Evolutionary conservation across 177 flowering plant species (phyloP), one percentile per base, ranked within the genome.

Genomic region (Tripterygium wilfordii): DNA sequence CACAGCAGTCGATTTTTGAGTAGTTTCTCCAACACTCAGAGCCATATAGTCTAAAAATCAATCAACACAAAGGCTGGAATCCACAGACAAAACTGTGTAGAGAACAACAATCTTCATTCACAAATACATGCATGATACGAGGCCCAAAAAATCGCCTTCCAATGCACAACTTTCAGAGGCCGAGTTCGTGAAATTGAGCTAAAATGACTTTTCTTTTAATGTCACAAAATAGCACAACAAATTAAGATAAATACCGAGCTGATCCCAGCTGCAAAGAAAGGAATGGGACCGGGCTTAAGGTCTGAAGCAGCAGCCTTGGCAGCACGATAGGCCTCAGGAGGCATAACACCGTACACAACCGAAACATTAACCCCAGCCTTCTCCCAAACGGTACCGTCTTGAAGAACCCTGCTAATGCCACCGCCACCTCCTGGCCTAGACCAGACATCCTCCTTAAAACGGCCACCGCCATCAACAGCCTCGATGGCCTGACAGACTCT

Each of bases 371-470:
- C 98, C 0, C 96, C 96, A 2, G 96, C 98, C 55, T 91, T 91
- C 77, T 92, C 97, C 81, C 81, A 92, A 57, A 92, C 82, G 13
- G 51, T 61, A 0, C 97, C 97, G 24, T 86, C 96, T 56, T 92
- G 96, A 66, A 92, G 67, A 1, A 88, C 98, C 45, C 96, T 71
- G 44, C 98, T 91, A 49, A 91, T 83, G 13, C 98, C 96, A 17
- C 98, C 98, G 16, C 95, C 98, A 2, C 98, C 98, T 2, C 96
- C 98, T 0, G 94, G 83, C 58, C 98, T 75, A 10, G 96, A 82
- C 96, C 98, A 92, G 12, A 79, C 96, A 22, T 92, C 98, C 64
- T 88, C 99, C 70, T 75, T 82, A 49, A 92, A 92, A 64, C 53
- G 71, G 15, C 57, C 81, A 1, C 77, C 85, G 0, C 86, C 85